Conservation (phyloP, 805 yeast genomes). For the Sungouiella blattae region DNA sequence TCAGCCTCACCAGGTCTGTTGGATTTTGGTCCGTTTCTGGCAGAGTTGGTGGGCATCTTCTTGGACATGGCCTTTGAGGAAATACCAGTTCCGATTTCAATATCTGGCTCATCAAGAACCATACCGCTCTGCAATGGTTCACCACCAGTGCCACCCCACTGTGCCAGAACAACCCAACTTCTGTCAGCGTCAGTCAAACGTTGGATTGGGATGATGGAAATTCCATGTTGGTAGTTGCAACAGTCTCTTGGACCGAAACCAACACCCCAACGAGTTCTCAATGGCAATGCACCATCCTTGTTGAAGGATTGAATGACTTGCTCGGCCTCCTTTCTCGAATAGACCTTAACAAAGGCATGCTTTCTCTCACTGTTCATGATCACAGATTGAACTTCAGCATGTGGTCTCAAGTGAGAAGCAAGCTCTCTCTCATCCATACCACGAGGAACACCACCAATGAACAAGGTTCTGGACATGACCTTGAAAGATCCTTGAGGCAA, state of each 20-base stretch:
- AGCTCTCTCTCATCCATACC: constrained; percentile 75
- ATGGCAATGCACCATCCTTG: constrained; percentile 56
- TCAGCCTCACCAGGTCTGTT: constrained; percentile 60
- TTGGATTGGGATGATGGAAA: constrained; percentile 79
- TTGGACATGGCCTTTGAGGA: constrained; percentile 88
- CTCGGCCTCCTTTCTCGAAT: constrained; percentile 89
- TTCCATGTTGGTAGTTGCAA: constrained; percentile 90
- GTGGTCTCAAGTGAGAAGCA: constrained; percentile 69
- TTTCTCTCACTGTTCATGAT: constrained; percentile 84
- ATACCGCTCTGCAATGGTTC: constrained; percentile 72
- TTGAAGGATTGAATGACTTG: constrained; percentile 69
- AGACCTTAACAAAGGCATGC: constrained; percentile 95
- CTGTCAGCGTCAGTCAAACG: constrained; percentile 93
- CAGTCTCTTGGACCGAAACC: constrained; percentile 99
- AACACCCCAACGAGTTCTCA: constrained; percentile 97
- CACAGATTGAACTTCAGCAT: constrained; percentile 88
- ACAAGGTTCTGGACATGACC: constrained; percentile 85
- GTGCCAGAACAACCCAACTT: constrained; percentile 84
- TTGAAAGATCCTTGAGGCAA: constrained; percentile 77
- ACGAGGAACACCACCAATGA: constrained; percentile 90
- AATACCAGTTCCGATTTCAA: constrained; percentile 91
- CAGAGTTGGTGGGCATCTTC: constrained; percentile 88
- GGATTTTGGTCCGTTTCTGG: constrained; percentile 82
- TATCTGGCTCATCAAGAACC: constrained; percentile 95
- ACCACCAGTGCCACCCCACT: constrained; percentile 98